Evolutionary conservation across 345 rosid genomes (phyloP), one percentile per base, ranked within the genome.

Genomic region (Acer campestre): DNA sequence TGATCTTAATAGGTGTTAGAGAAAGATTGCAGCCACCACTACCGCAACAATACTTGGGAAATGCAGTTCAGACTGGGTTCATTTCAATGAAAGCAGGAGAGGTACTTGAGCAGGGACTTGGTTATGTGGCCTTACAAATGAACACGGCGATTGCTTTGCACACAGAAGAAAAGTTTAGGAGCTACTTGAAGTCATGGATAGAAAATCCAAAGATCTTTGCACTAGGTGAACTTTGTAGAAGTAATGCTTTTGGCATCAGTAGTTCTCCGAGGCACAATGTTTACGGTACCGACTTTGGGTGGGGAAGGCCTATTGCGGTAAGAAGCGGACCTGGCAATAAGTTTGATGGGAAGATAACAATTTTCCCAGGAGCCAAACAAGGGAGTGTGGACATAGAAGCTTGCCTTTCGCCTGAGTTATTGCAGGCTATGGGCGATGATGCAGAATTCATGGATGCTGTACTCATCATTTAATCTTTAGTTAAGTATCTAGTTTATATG

Each of bases 251-350:
- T 48, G 3, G 0, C 40, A n/a, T 53, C 0, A 73, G 82, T 31
- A 75, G 91, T 65, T 88, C 91, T 0, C 90, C 91, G 0, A n/a
- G 91, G 49, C 86, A 83, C 70, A 35, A 82, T 44, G 81, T 85
- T 23, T 87, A 81, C 2, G 84, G 80, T 0, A 85, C 78, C 9
- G 85, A 85, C 25, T 84, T 89, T 9, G 92, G 92, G 27, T 89
- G 75, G 84, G 89, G 83, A 75, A 82, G 27, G 40, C 85, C 84
- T 1, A 61, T 81, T 12, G 85, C 88, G 0, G 79, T 75, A 13
- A 72, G 88, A 49, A 77, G 80, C 31, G 83, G 86, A 1, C 3
- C 71, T 0, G 77, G 38, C 0, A 68, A 77, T 66, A 77, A 80
- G 12, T 38, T 1, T 2, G 84, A 77, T 10, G 86, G 88, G 17